Evolutionary conservation across 2,329 filamentous ascomycete genomes (phyloP), one percentile per base, ranked within the genome.

Genomic region (Hymenoscyphus scutula): DNA sequence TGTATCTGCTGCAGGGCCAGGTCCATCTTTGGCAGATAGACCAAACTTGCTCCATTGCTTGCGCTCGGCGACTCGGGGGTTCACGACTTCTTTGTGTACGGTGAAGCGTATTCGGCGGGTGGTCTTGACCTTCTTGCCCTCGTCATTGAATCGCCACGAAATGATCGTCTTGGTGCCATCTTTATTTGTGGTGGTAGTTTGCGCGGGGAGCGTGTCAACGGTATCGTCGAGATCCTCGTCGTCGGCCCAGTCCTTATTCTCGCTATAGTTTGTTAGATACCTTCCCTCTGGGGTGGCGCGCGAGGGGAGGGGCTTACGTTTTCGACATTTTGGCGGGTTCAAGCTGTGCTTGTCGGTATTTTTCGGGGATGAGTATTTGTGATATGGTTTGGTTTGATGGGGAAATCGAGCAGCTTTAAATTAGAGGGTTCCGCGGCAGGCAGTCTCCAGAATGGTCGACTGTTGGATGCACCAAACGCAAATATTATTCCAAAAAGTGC

Each of bases 141-240:
- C 86, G 70, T 99, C 95, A 81, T 97, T 94, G 81, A 92, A 87
- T 73, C 88, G 86, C 82, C 91, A 96, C 67, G 90, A 91, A 74
- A 97, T 89, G 72, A 95, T 90, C 55, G 96, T 99, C 81, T 97
- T 97, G 73, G 92, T 97, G 76, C 96, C 95, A 78, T 99, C 95
- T 81, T 97, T 97, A 87, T 99, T 98, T 77, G 89, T 89, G 77
- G 92, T 94, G 72, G 94, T 90, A 80, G 95, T 89, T 71, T 91
- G 88, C 71, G 90, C 85, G 65, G 95, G 95, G 72, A 99, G 90
- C 62, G 86, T 84, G 69, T 78, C 58, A 77, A 74, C 70, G 85
- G 90, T 86, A 79, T 95, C 90, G 79, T 92, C 89, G 76, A 96
- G 92, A 71, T 89, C 86, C 72, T 87, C 84, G 76, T 95, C 91